Evolutionary conservation across 202 grass and related monocot species (phyloP), one percentile per base, ranked within the genome.

Genomic region (Cymbopogon flexuosus): DNA sequence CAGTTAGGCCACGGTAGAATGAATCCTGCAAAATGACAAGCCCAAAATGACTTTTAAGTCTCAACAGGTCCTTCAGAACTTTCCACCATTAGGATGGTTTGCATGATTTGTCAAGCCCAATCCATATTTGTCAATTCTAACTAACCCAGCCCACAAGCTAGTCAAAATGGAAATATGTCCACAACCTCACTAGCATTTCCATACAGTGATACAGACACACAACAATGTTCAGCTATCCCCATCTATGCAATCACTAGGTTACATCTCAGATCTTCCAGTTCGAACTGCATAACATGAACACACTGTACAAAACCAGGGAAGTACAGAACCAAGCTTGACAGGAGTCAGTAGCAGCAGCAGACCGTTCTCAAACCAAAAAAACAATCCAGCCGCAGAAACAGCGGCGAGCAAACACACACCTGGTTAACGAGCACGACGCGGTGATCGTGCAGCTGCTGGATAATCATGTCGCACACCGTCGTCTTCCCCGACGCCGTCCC

Each of bases 401-500:
- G 35, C 64, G 41, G 29, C 54, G 34, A 41, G 3, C 5, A 1
- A 8, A 1, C 16, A 2, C 81, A 16, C 30, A 93, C 96, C 88
- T 96, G 92, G 85, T 84, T 99, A 59, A 99, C 87, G 52, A 99
- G 92, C 79, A 96, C 90, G 66, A 99, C 92, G 51, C 92, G 96
- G 76, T 99, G 96, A 64, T 96, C 96, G 24, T 96, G 96, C 24
- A 99, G 89, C 83, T 99, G 96, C 87, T 99, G 96, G 84, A 99
- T 99, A 87, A 99, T 99, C 96, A 93, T 99, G 84, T 99, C 96
- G 79, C 96, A 99, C 39, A 99, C 96, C 24, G 96, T 99, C 52
- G 96, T 99, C 92, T 99, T 99, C 78, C 96, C 96, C 10, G 96
- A 99, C 54, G 96, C 96, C 63, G 96, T 99, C 82, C 92, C 96